Percentiles rank a stretch among this genome's conserved stretches.
phyloP scores from a whole-genome alignment of 2,329 filamentous ascomycete species.

The Scortechinia acanthostroma region DNA sequence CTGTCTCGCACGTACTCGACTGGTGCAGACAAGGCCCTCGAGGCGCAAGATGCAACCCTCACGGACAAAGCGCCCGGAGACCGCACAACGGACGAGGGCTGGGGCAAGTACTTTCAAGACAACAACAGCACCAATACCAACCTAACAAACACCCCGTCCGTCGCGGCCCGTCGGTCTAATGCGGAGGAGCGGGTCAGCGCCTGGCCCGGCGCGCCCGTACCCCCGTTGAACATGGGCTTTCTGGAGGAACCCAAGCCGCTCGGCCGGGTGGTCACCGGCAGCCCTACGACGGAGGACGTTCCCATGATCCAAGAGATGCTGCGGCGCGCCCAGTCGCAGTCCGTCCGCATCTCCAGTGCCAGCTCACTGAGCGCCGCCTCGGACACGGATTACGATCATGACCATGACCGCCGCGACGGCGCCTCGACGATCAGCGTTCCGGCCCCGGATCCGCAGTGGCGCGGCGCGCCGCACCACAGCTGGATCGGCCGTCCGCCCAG shows the following conservation, averaged over 20 bases:
- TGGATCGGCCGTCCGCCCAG: conserved; percentile 21
- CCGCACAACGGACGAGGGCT: conserved; percentile 33
- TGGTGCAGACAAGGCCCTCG: not conserved
- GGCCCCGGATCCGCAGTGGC: conserved; percentile 4
- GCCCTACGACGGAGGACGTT: conserved; percentile 27
- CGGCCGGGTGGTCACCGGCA: conserved; percentile 26
- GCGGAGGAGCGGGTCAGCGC: conserved; percentile 25
- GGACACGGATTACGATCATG: conserved; percentile 18
- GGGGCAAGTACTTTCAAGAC: conserved; percentile 36
- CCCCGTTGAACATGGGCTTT: conserved; percentile 22
- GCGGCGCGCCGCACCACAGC: conserved; percentile 12
- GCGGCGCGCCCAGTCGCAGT: too few relatives aligned
- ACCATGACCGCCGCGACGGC: conserved; percentile 5
- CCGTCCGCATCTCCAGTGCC: conserved; percentile 30
- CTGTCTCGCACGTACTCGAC: not conserved
- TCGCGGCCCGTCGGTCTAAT: conserved; percentile 12
- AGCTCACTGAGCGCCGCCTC: conserved; percentile 25
- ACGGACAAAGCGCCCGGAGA: conserved; percentile 17
- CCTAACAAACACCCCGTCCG: not conserved
- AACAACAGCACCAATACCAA: conserved; percentile 10
- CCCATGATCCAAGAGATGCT: conserved; percentile 24
- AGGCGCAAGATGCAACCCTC: conserved; percentile 8
- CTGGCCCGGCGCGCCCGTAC: conserved; percentile 23
- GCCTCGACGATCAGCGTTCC: too few relatives aligned
- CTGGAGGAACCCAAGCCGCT: conserved; percentile 26